Percentiles rank a stretch among this genome's conserved stretches.
phyloP scores from a whole-genome alignment of 2,329 filamentous ascomycete genomes.

The Paramyrothecium sp. region DNA sequence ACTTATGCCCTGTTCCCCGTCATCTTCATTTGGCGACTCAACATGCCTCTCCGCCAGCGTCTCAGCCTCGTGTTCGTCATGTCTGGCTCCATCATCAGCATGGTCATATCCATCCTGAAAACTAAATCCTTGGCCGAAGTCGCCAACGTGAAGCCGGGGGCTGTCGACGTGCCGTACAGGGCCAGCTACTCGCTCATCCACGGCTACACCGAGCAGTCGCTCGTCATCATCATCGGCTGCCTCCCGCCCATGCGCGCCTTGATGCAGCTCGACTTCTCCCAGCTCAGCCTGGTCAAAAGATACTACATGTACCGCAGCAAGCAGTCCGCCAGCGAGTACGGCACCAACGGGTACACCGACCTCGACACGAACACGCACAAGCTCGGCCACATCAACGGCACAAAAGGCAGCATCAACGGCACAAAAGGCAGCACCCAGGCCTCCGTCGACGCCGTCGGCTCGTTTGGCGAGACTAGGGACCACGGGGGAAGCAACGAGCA shows the following conservation, averaged over 20 bases:
- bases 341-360: too few species aligned
- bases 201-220: not conserved
- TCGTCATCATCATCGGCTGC: not conserved
- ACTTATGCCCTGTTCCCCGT: constrained; percentile 12
- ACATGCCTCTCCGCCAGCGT: constrained; percentile 9
- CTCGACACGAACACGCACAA: too few species aligned
- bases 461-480: too few species aligned
- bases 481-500: too few species aligned
- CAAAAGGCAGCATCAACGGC: too few species aligned
- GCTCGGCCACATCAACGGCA: too few species aligned
- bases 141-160: not conserved
- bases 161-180: not conserved
- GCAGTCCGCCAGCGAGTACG: too few species aligned
- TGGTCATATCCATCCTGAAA: not conserved
- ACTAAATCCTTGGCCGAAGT: not conserved
- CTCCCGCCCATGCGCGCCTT: not conserved
- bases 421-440: too few species aligned
- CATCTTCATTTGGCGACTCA: constrained; percentile 13
- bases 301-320: too few species aligned
- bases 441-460: too few species aligned
- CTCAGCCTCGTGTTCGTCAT: constrained; percentile 9
- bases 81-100: constrained; percentile 7
- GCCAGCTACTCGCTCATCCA: not conserved
- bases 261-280: not conserved
- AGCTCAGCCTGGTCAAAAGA: not conserved